phyloP scores from a whole-genome alignment of 1,284 basidiomycete species.

The Pholiota adiposa region DNA sequence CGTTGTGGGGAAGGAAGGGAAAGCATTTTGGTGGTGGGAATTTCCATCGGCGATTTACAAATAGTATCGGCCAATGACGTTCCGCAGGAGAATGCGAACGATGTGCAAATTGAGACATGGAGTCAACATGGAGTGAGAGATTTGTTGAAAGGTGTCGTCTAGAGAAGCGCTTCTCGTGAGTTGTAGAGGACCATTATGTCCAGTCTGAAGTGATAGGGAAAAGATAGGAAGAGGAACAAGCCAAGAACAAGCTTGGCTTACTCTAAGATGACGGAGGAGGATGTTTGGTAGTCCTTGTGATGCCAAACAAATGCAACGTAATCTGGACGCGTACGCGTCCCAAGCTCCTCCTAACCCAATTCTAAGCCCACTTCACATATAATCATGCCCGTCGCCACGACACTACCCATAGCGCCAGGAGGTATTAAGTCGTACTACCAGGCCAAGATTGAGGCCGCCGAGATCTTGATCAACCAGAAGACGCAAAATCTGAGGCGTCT shows the following conservation, averaged over 20 bases:
- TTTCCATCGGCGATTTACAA: too few relatives aligned
- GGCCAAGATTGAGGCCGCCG: slow-evolving; percentile 93
- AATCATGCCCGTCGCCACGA: slow-evolving; percentile 55
- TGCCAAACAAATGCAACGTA: slow-evolving; percentile 28
- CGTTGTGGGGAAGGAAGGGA: neutral
- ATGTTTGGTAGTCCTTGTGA: neutral
- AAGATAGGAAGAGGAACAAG: too few relatives aligned
- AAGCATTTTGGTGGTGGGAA: neutral
- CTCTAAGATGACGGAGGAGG: too few relatives aligned
- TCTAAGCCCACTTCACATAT: neutral
- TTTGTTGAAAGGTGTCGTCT: too few relatives aligned
- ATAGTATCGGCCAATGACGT: too few relatives aligned
- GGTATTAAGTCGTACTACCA: slow-evolving; percentile 92
- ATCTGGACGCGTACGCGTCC: slow-evolving; percentile 32
- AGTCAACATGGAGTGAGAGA: too few relatives aligned
- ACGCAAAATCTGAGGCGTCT: slow-evolving; percentile 95
- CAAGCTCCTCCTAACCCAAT: slow-evolving; percentile 4
- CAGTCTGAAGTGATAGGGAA: too few relatives aligned
- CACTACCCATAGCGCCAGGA: slow-evolving; percentile 52
- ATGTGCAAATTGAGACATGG: neutral
- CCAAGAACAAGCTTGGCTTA: too few relatives aligned
- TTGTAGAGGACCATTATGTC: too few relatives aligned
- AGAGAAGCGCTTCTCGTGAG: too few relatives aligned
- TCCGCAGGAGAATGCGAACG: too few relatives aligned
- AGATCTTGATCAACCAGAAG: slow-evolving; percentile 93